These are phyloP conservation scores for Orychophragmus violaceus DNA, from an alignment of 345 rosid species.

Conservation along the genomic window DNA sequence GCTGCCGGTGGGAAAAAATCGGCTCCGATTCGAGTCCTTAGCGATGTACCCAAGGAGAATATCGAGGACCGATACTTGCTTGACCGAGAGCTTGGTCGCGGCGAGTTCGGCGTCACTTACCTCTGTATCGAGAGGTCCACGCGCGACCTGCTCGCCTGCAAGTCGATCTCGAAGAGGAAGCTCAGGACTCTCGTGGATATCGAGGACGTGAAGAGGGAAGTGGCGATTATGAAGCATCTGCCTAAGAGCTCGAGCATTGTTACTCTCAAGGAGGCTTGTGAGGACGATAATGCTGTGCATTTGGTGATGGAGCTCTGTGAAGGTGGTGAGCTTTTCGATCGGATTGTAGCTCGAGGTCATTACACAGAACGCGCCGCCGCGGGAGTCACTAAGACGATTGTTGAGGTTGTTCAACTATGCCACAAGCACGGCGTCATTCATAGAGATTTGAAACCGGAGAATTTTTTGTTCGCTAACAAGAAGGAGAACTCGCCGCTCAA, in stretches of 20 bases:
- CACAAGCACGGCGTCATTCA: slow-evolving; percentile 97
- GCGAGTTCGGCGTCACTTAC: slow-evolving; percentile 97
- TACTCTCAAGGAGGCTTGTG: slow-evolving; percentile 85
- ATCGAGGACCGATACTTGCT: slow-evolving; percentile 83
- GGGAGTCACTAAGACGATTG: slow-evolving; percentile 74
- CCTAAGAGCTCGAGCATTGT: slow-evolving; percentile 86
- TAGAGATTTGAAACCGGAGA: slow-evolving; percentile 98
- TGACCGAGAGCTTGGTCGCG: slow-evolving; percentile 95
- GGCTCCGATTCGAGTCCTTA: slow-evolving; percentile 62
- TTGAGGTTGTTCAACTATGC: slow-evolving; percentile 93
- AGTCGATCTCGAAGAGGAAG: slow-evolving; percentile 94
- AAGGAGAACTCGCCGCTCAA: slow-evolving; percentile 97
- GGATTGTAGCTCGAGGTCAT: slow-evolving; percentile 98
- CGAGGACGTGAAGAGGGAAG: slow-evolving; percentile 93
- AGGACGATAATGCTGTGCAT: slow-evolving; percentile 97
- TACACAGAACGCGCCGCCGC: slow-evolving; percentile 98
- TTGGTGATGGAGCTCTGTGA: slow-evolving; percentile 98
- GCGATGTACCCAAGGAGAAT: slow-evolving; percentile 69
- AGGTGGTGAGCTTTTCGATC: slow-evolving; percentile 97
- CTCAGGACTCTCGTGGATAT: slow-evolving; percentile 83
- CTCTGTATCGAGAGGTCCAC: slow-evolving; percentile 76
- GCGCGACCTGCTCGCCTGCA: slow-evolving; percentile 86
- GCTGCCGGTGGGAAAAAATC: slow-evolving; percentile 46
- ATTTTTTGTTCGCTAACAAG: slow-evolving; percentile 92
- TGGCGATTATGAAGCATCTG: slow-evolving; percentile 91